Percentiles rank a stretch among this genome's conserved stretches.
Evolutionary conservation across 495 filamentous ascomycete genomes (phyloP).

Genomic region (Pyrenula aspistea): DNA sequence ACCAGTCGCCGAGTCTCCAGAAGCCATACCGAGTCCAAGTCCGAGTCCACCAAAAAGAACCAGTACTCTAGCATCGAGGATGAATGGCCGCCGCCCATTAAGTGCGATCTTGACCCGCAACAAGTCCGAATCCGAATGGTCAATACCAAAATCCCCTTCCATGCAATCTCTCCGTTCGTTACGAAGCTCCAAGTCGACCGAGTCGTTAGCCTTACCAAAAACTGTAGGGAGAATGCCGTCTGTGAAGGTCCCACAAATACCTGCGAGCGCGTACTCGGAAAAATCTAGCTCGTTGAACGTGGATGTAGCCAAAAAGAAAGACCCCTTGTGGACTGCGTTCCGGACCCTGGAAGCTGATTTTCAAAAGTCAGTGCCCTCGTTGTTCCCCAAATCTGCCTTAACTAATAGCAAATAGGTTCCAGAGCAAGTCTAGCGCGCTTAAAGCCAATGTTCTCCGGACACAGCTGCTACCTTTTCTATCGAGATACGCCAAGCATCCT

Average conservation of each 20-base stretch:
- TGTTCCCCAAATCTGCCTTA: background rate
- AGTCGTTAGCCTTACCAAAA: background rate
- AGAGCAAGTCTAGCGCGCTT: conserved; percentile 60
- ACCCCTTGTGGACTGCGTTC: conserved; percentile 86
- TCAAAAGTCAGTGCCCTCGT: conserved; percentile 43
- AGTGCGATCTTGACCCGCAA: conserved; percentile 26
- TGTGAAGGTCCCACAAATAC: conserved; percentile 38
- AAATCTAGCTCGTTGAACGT: conserved; percentile 26
- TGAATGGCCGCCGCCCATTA: conserved; percentile 34
- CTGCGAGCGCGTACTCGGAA: conserved; percentile 19
- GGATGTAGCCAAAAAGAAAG: conserved; percentile 46
- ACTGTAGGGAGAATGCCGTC: conserved; percentile 40
- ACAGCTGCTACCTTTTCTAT: conserved; percentile 74
- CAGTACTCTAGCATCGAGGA: conserved; percentile 15
- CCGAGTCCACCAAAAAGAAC: conserved; percentile 14
- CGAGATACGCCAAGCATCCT: conserved; percentile 54
- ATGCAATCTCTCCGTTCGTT: conserved; percentile 38
- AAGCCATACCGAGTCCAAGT: conserved; percentile 7
- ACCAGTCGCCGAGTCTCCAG: conserved; percentile 20
- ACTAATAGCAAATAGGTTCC: conserved; percentile 36
- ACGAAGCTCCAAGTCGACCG: conserved; percentile 28
- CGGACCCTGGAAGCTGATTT: conserved; percentile 72
- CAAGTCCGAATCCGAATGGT: conserved; percentile 7
- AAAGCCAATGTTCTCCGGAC: conserved; percentile 73
- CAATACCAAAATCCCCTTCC: conserved; percentile 27